phyloP scores from a whole-genome alignment of 2,329 filamentous ascomycete genomes.

The Monascus ruber region DNA sequence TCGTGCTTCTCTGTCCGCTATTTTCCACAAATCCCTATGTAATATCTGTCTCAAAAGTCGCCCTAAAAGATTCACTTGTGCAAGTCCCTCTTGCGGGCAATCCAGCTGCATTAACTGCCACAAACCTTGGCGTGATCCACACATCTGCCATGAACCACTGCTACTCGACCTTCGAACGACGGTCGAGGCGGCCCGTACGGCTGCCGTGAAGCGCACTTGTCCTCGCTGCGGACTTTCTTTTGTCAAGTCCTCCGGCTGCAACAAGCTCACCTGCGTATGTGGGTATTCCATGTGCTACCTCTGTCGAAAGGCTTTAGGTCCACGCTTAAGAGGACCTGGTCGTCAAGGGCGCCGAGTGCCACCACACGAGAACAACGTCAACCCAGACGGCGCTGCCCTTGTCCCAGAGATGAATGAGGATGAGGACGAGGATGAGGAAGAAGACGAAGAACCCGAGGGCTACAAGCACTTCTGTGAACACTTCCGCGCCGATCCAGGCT shows the following conservation, averaged over 20 bases:
- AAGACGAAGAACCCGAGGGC: constrained; percentile 50
- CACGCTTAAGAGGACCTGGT: constrained; percentile 5
- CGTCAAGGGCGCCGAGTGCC: constrained; percentile 1
- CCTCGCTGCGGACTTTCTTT: constrained; percentile 84
- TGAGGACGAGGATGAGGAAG: constrained; percentile 11
- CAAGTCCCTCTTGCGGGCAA: constrained; percentile 54
- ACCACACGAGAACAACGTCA: constrained; percentile 11
- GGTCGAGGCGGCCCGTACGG: constrained; percentile 84
- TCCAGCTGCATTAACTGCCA: constrained; percentile 70
- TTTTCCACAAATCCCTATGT: constrained; percentile 50
- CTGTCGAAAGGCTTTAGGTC: constrained; percentile 58
- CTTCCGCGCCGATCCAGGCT: constrained; percentile 71
- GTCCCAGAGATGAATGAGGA: constrained; percentile 17
- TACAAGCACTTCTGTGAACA: constrained; percentile 96
- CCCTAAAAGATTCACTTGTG: constrained; percentile 68
- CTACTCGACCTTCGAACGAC: constrained; percentile 73
- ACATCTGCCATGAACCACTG: constrained; percentile 78
- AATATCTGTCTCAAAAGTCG: constrained; percentile 60
- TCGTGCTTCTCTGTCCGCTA: constrained; percentile 34
- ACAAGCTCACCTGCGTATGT: constrained; percentile 91
- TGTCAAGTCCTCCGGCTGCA: constrained; percentile 88
- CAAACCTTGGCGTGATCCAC: constrained; percentile 77
- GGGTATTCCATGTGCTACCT: constrained; percentile 98
- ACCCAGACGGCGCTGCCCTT: constrained; percentile 32
- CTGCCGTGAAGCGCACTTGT: constrained; percentile 89